Percentiles rank a stretch among this genome's conserved stretches.
Evolutionary conservation across 2,329 filamentous ascomycete genomes (phyloP).

Genomic region (Scedosporium minutisporum): DNA sequence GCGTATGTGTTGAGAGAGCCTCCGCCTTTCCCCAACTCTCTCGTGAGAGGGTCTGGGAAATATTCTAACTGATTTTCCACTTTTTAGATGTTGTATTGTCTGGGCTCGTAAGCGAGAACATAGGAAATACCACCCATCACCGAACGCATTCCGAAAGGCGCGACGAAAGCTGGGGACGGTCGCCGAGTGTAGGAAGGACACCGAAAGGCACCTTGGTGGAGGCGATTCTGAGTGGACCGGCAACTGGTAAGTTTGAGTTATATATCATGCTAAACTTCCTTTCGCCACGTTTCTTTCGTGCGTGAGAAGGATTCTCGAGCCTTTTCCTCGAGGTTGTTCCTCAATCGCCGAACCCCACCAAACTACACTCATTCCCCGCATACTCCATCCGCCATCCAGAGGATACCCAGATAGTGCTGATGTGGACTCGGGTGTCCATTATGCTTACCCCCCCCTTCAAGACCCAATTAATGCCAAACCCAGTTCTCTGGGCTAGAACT

Average conservation of each 20-base stretch:
- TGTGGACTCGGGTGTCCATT: background rate
- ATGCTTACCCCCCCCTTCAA: background rate
- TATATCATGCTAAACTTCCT: background rate
- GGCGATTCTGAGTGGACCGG: slow-evolving; percentile 5
- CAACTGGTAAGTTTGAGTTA: slow-evolving; percentile 4
- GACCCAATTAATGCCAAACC: background rate
- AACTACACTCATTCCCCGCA: background rate
- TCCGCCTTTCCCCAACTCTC: background rate
- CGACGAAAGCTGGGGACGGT: slow-evolving; percentile 20
- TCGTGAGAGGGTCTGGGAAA: no score
- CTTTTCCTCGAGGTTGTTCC: background rate
- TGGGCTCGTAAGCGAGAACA: slow-evolving; percentile 7
- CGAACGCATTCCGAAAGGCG: slow-evolving; percentile 12
- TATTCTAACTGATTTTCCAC: no score
- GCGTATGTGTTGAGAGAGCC: background rate
- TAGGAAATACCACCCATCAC: slow-evolving; percentile 10
- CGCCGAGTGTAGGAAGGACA: slow-evolving; percentile 14
- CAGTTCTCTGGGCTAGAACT: no score
- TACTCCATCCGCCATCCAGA: background rate
- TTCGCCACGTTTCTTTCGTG: background rate
- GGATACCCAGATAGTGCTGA: background rate
- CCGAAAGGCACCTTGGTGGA: slow-evolving; percentile 3
- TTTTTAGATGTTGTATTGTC: slow-evolving; percentile 1
- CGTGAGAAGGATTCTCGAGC: background rate
- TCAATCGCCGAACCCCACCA: background rate